These are phyloP conservation scores for Diutina scorzettiae DNA, from an alignment of 1,139 yeast species.

Conservation along the genomic window DNA sequence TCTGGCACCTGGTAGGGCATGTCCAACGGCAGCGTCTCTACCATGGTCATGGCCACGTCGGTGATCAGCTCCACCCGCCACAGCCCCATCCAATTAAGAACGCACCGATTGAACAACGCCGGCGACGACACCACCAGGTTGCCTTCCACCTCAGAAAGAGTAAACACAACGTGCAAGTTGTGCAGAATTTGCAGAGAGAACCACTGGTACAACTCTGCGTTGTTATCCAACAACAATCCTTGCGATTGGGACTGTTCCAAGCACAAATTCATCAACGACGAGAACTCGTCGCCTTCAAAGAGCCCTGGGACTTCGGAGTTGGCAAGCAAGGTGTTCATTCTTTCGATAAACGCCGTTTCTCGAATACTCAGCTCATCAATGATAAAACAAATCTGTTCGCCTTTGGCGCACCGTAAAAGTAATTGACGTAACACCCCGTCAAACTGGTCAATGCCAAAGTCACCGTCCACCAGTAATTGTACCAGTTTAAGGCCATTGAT, in stretches of 20 bases:
- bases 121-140: conserved; percentile 59
- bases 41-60: conserved; percentile 36
- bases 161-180: conserved; percentile 77
- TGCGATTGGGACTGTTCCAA: conserved; percentile 45
- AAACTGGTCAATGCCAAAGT: conserved; percentile 51
- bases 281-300: conserved; percentile 65
- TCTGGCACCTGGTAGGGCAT: conserved; percentile 7
- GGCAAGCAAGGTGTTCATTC: conserved; percentile 86
- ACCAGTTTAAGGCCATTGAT: conserved; percentile 61
- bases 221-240: conserved; percentile 54
- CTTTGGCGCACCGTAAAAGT: conserved; percentile 34
- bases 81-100: conserved; percentile 79
- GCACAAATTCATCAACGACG: conserved; percentile 43
- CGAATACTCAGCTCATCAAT: conserved; percentile 73
- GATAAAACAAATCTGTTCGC: conserved; percentile 59
- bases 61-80: conserved; percentile 48
- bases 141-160: conserved; percentile 40
- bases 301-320: conserved; percentile 90
- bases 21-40: conserved; percentile 13
- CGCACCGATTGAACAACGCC: conserved; percentile 86
- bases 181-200: conserved; percentile 55
- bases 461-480: conserved; percentile 46
- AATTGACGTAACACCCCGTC: conserved; percentile 50
- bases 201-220: conserved; percentile 70
- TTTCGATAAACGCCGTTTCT: conserved; percentile 72